These are phyloP conservation scores for Pulveroboletus sp. DNA, from an alignment of 768 basidiomycete species.

Conservation along the genomic window DNA sequence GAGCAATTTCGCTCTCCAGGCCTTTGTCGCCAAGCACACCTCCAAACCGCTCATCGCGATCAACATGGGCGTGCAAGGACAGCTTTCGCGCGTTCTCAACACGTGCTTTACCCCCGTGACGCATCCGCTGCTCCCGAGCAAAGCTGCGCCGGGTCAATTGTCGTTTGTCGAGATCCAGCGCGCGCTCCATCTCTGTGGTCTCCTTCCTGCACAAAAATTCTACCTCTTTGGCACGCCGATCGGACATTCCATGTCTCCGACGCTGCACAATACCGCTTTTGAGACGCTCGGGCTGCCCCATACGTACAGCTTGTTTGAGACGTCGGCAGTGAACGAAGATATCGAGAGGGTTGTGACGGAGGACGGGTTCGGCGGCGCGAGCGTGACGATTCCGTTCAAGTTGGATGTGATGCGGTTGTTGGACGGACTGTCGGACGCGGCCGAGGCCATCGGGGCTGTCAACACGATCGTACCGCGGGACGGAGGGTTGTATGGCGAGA, in stretches of 20 bases:
- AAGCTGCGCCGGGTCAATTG: constrained; percentile 92
- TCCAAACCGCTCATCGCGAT: constrained; percentile 89
- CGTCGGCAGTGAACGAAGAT: constrained; percentile 58
- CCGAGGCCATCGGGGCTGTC: constrained; percentile 86
- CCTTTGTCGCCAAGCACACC: constrained; percentile 59
- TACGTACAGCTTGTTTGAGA: constrained; percentile 77
- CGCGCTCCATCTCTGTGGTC: constrained; percentile 77
- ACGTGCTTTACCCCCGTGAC: constrained; percentile 85
- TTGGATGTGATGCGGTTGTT: constrained; percentile 84
- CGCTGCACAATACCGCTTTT: constrained; percentile 90
- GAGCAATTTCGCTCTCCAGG: constrained; percentile 78
- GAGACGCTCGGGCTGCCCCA: constrained; percentile 80
- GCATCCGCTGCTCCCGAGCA: constrained; percentile 79
- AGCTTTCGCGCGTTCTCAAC: constrained; percentile 88
- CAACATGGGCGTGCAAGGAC: constrained; percentile 89
- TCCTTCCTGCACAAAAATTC: constrained; percentile 70
- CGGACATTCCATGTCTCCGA: constrained; percentile 85
- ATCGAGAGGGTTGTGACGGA: constrained; percentile 60
- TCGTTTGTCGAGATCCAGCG: constrained; percentile 84
- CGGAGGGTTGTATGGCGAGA: constrained; percentile 76
- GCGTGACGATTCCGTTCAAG: constrained; percentile 96
- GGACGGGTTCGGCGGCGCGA: constrained; percentile 88
- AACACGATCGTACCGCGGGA: constrained; percentile 74
- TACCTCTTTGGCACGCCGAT: constrained; percentile 92
- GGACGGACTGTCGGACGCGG: constrained; percentile 76